phyloP scores from a whole-genome alignment of 768 basidiomycete genomes.

The Tephrocybe sp. region DNA sequence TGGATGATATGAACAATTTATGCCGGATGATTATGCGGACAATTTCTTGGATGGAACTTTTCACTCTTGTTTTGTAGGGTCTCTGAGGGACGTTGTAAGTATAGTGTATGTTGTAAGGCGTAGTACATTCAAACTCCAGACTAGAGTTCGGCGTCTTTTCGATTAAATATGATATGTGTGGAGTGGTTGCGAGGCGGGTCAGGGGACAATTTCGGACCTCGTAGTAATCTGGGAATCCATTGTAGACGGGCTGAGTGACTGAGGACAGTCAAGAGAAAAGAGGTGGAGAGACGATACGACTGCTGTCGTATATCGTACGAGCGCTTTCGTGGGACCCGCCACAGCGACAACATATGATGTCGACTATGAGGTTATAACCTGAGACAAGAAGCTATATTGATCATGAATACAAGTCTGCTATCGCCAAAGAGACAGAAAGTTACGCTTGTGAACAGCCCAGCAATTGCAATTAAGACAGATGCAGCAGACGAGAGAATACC shows the following conservation, averaged over 20 bases:
- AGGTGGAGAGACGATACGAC: too few species aligned
- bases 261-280: too few species aligned
- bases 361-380: background rate
- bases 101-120: too few species aligned
- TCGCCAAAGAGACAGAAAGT: background rate
- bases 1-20: background rate
- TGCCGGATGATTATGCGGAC: background rate
- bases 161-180: too few species aligned
- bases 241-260: too few species aligned
- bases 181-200: too few species aligned
- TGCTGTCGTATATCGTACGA: too few species aligned
- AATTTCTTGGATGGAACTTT: background rate
- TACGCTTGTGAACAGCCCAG: conserved; percentile 54
- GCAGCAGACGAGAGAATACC: background rate
- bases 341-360: background rate
- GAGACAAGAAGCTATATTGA: background rate
- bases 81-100: conserved; percentile 25
- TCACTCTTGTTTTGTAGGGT: conserved; percentile 14
- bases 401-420: background rate
- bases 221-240: too few species aligned
- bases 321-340: background rate
- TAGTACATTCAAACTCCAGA: conserved; percentile 42
- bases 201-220: too few species aligned
- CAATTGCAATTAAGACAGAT: conserved; percentile 52
- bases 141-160: background rate